Evolutionary conservation across 2,329 filamentous ascomycete genomes (phyloP).

Genomic region (Paradendryphiella salina): DNA sequence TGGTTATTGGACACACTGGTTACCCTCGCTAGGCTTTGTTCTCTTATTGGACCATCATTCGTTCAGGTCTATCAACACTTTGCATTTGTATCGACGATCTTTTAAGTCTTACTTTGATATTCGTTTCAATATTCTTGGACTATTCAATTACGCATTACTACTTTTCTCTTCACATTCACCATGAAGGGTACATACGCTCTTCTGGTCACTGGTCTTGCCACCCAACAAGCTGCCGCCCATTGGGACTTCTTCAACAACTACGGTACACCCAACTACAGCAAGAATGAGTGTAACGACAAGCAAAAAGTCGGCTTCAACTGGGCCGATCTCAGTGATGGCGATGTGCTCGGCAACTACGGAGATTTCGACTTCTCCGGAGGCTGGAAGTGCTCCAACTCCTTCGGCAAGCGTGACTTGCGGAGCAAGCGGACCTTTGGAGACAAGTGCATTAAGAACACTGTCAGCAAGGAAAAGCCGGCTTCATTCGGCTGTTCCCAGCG

Average conservation of each 20-base stretch:
- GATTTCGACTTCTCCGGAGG: conserved; percentile 67
- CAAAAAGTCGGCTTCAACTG: conserved; percentile 76
- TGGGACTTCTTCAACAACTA: conserved; percentile 61
- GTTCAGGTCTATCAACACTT: conserved; percentile 22
- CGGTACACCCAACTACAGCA: conserved; percentile 69
- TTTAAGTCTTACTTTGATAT: conserved; percentile 28
- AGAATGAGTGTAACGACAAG: conserved; percentile 75
- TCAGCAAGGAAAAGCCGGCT: conserved; percentile 57
- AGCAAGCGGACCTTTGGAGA: conserved; percentile 51
- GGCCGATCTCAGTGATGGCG: conserved; percentile 57
- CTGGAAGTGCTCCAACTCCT: conserved; percentile 68
- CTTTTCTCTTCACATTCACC: conserved; percentile 32
- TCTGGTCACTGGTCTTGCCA: conserved; percentile 52
- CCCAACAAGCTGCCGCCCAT: conserved; percentile 52
- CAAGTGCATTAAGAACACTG: conserved; percentile 50
- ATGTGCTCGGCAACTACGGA: conserved; percentile 64
- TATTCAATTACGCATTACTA: conserved; percentile 8
- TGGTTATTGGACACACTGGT: conserved; percentile 45
- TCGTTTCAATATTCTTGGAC: conserved; percentile 14
- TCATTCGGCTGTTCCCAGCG: conserved; percentile 67
- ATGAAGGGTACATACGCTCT: conserved; percentile 52
- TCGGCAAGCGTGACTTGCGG: conserved; percentile 61
- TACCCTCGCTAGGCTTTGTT: conserved; percentile 22
- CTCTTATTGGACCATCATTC: conserved; percentile 23
- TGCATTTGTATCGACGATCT: conserved; percentile 24